Conservation (phyloP, 768 basidiomycete genomes). For the Podaxis sp. region DNA sequence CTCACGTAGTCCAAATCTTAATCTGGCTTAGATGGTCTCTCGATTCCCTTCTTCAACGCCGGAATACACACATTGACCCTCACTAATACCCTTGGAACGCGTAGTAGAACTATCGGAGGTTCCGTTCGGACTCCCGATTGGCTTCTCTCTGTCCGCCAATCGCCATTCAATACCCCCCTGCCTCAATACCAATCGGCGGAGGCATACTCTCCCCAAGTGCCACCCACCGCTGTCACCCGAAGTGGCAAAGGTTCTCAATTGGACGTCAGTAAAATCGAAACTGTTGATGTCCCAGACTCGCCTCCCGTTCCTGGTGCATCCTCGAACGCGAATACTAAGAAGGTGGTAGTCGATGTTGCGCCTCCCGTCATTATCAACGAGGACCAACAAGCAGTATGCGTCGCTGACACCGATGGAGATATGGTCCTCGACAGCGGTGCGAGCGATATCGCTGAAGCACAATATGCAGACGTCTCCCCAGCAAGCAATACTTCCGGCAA, state of each 20-base stretch:
- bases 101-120: constrained; percentile 24
- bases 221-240: not conserved
- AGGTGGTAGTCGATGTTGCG: too few relatives aligned
- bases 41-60: constrained; percentile 66
- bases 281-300: not conserved
- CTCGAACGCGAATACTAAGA: too few relatives aligned
- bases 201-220: not conserved
- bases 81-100: constrained; percentile 31
- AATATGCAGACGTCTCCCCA: not conserved
- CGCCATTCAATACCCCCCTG: constrained; percentile 10
- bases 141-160: constrained; percentile 28
- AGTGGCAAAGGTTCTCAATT: not conserved
- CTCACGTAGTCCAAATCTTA: not conserved
- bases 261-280: not conserved
- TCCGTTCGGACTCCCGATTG: constrained; percentile 44
- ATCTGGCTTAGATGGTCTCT: constrained; percentile 53
- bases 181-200: not conserved
- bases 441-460: not conserved
- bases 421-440: not conserved
- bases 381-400: not conserved
- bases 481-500: not conserved
- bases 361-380: not conserved
- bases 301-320: not conserved
- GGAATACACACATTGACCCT: constrained; percentile 46
- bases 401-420: not conserved